A percentile compares a stretch with the other conserved stretches of the same genome.
Evolutionary conservation across 2,329 filamentous ascomycete species (phyloP).

Genomic region (Pestalotiopsis sp.): DNA sequence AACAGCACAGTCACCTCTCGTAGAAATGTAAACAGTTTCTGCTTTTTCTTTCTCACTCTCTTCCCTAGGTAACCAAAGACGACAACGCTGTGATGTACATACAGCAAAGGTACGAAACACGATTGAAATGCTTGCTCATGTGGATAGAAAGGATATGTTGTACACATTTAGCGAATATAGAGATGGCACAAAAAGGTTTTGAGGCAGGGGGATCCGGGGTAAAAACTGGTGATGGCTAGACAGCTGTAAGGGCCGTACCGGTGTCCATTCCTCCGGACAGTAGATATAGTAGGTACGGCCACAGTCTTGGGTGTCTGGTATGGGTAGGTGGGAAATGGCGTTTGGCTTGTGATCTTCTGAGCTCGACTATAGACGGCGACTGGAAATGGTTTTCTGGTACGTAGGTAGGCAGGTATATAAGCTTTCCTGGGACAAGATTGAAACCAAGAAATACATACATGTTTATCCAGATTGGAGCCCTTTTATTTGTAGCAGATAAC

Average conservation of each 20-base stretch:
- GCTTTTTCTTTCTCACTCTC: neutral
- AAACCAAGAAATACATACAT: neutral
- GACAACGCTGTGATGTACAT: neutral
- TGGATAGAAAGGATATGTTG: neutral
- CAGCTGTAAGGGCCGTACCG: neutral
- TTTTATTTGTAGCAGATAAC: too few species aligned
- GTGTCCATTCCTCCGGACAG: neutral
- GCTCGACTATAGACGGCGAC: neutral
- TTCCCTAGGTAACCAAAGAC: neutral
- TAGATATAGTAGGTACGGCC: neutral
- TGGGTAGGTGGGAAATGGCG: neutral
- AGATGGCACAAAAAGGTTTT: neutral
- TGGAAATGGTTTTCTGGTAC: neutral
- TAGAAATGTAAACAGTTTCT: neutral
- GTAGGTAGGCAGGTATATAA: neutral
- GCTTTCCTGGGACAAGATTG: neutral
- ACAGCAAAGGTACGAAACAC: neutral
- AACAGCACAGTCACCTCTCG: slow-evolving; percentile 2
- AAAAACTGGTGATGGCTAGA: neutral
- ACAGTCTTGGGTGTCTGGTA: neutral
- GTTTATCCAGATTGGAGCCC: too few species aligned
- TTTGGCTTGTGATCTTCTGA: neutral
- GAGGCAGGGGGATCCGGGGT: neutral
- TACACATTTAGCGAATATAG: neutral
- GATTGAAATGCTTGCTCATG: neutral